phyloP scores from a whole-genome alignment of 192 early-diverging fungal genomes.

The Coemansia sp. region DNA sequence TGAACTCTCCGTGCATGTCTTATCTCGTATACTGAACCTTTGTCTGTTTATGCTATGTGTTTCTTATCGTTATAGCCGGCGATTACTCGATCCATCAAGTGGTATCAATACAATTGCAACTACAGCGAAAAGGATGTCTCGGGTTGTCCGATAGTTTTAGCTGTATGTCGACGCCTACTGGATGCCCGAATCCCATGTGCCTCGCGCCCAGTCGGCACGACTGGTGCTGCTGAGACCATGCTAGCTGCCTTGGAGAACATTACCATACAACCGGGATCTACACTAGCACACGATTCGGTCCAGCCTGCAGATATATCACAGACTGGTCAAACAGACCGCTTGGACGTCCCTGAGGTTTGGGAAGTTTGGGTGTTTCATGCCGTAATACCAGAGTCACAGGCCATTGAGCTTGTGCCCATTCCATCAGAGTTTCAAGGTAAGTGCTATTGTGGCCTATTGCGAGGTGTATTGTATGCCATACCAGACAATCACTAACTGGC shows the following conservation, averaged over 20 bases:
- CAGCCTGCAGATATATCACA: neutral
- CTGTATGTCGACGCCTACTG: constrained; percentile 35
- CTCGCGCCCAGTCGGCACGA: constrained; percentile 29
- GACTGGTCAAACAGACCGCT: neutral
- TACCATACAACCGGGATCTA: neutral
- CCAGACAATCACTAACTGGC: neutral
- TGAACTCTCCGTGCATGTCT: neutral
- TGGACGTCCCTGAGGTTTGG: constrained; percentile 27
- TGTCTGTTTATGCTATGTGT: neutral
- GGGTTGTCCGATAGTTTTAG: constrained; percentile 19
- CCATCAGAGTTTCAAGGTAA: constrained; percentile 38
- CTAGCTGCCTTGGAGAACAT: neutral
- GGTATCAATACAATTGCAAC: constrained; percentile 41
- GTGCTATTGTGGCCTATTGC: neutral
- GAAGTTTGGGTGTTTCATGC: constrained; percentile 46
- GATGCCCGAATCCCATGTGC: constrained; percentile 46
- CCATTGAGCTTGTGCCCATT: constrained; percentile 10
- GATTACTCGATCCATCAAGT: constrained; percentile 34
- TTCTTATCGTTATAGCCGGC: constrained; percentile 23
- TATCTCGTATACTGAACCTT: neutral
- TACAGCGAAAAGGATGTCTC: neutral
- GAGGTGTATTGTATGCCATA: neutral
- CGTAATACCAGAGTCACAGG: constrained; percentile 11
- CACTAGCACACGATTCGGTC: neutral
- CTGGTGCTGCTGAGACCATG: constrained; percentile 7